These are phyloP conservation scores for Globisporangium solare DNA, from an alignment of 352 stramenopile species.

Conservation along the genomic window DNA sequence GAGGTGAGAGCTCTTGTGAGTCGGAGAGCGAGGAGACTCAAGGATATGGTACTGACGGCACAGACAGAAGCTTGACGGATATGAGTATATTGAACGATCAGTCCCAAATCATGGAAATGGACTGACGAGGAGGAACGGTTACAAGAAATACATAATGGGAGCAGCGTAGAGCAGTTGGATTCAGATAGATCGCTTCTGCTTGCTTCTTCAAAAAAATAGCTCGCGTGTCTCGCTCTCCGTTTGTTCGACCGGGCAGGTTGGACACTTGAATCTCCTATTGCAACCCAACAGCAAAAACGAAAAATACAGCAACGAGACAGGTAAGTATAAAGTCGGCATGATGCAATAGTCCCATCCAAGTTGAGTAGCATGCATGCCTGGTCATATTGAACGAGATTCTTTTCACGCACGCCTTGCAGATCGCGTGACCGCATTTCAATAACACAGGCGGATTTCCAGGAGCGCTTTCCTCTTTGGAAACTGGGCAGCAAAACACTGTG, in stretches of 20 bases:
- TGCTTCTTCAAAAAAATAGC: constrained; percentile 52
- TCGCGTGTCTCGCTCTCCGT: constrained; percentile 66
- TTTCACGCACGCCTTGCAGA: constrained; percentile 78
- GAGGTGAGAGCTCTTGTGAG: neutral
- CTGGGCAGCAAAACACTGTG: constrained; percentile 83
- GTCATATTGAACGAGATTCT: constrained; percentile 81
- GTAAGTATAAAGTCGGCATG: too few species aligned
- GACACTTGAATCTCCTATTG: constrained; percentile 81
- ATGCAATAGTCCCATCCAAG: too few species aligned
- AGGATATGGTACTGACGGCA: constrained; percentile 12
- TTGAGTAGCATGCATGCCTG: constrained; percentile 24
- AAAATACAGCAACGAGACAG: neutral
- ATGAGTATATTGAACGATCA: constrained; percentile 15
- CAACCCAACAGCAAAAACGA: constrained; percentile 1
- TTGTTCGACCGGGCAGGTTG: constrained; percentile 82
- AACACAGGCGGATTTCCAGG: constrained; percentile 79
- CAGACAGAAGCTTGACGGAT: constrained; percentile 12
- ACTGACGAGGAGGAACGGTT: neutral
- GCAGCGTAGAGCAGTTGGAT: neutral
- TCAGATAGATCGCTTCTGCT: neutral
- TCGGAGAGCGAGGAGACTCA: neutral
- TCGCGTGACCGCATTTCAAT: constrained; percentile 84
- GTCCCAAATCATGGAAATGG: constrained; percentile 7
- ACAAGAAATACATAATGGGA: constrained; percentile 2
- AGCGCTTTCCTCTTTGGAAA: constrained; percentile 86